phyloP scores from a whole-genome alignment of 2,329 filamentous ascomycete species.

The Alternaria metachromatica region DNA sequence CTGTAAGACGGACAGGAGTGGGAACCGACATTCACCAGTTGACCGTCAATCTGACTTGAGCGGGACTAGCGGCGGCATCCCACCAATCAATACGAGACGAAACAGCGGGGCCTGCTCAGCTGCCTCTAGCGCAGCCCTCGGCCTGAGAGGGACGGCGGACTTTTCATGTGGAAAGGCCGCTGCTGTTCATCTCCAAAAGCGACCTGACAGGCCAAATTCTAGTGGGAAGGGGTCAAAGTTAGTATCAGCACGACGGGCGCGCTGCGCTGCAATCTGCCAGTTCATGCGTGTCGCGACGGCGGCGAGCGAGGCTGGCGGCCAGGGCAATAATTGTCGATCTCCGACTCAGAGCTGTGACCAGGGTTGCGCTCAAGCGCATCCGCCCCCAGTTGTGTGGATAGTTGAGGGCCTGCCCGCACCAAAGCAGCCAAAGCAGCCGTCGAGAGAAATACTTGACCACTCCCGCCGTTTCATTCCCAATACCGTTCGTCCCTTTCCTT shows the following conservation, averaged over 20 bases:
- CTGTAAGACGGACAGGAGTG: not conserved
- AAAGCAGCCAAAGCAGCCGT: slow-evolving; percentile 23
- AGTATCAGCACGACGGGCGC: not conserved
- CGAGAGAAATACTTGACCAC: slow-evolving; percentile 45
- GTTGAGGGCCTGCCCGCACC: slow-evolving; percentile 28
- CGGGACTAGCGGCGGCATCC: slow-evolving; percentile 6
- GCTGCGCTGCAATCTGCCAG: not conserved
- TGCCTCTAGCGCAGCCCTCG: slow-evolving; percentile 13
- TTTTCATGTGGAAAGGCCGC: slow-evolving; percentile 16
- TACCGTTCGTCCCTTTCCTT: slow-evolving; percentile 50
- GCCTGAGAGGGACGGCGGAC: slow-evolving; percentile 10
- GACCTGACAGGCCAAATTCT: slow-evolving; percentile 18
- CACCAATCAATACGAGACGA: not conserved
- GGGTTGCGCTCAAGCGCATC: slow-evolving; percentile 35
- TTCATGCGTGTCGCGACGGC: not conserved
- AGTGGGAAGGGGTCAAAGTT: slow-evolving; percentile 5
- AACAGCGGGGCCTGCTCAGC: slow-evolving; percentile 8
- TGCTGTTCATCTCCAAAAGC: slow-evolving; percentile 20
- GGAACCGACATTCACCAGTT: slow-evolving; percentile 10
- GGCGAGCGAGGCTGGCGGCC: not conserved
- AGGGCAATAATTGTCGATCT: slow-evolving; percentile 27
- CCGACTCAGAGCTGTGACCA: slow-evolving; percentile 40
- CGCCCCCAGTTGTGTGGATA: slow-evolving; percentile 33
- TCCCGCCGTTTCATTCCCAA: slow-evolving; percentile 50
- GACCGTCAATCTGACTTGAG: slow-evolving; percentile 14